These are phyloP conservation scores for Nicotiana sylvestris DNA, from an alignment of 257 asterid genomes.

Conservation along the genomic window DNA sequence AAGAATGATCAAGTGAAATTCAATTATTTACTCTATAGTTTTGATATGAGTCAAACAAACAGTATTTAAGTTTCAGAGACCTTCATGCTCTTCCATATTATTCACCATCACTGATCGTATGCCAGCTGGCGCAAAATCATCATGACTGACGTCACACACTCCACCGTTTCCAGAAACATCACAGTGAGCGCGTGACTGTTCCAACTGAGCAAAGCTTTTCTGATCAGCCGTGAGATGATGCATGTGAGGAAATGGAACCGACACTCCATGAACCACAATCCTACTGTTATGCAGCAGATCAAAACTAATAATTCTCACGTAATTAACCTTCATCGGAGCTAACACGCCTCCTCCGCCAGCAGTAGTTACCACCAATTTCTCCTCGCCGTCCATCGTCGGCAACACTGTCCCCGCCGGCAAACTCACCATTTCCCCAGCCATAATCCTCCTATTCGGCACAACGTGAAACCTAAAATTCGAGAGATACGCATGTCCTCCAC, in stretches of 20 bases:
- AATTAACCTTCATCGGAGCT: conserved; percentile 57
- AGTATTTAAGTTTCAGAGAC: conserved; percentile 28
- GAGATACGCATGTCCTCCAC: conserved; percentile 46
- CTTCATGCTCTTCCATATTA: conserved; percentile 26
- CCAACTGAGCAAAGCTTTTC: conserved; percentile 25
- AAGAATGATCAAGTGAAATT: background rate
- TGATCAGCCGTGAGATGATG: conserved; percentile 27
- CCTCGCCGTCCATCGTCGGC: conserved; percentile 52
- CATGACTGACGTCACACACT: conserved; percentile 34
- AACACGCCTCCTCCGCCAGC: conserved; percentile 55
- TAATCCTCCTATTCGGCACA: conserved; percentile 56
- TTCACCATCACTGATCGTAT: conserved; percentile 26
- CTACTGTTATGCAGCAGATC: conserved; percentile 63
- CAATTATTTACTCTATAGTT: background rate
- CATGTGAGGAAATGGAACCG: conserved; percentile 60
- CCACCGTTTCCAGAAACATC: conserved; percentile 40
- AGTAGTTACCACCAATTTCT: conserved; percentile 53
- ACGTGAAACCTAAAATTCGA: conserved; percentile 59
- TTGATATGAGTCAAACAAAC: conserved; percentile 10
- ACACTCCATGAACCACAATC: conserved; percentile 54
- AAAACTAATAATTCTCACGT: conserved; percentile 42
- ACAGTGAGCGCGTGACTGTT: conserved; percentile 29
- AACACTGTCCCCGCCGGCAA: conserved; percentile 38
- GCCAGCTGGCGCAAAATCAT: conserved; percentile 47
- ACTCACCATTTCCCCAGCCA: conserved; percentile 54